Base-by-base conservation (phyloP, 179 eudicot species). In the Nepenthes alata region DNA sequence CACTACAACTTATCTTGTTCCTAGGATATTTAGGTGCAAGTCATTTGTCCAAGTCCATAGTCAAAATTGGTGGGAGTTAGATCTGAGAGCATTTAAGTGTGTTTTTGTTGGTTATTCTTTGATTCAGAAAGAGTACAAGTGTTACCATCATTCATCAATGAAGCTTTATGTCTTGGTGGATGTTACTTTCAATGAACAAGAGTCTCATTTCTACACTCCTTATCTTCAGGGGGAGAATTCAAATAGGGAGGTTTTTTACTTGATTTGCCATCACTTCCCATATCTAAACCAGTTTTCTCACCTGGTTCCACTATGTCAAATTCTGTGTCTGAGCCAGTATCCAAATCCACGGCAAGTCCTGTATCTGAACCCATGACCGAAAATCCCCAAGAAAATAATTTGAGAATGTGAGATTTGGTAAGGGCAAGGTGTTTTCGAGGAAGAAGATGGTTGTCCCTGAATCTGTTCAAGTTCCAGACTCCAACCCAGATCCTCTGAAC, bases 221-320 rank as follows among this genome's bases (percentile, higher is more conserved):
- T 59, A 59, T 59, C 62, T 38, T 59, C 50, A 41, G 34, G 60
- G 44, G 60, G 44, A 57, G 60, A 38, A 3, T 12, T 57, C 60
- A 10, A 35, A 6, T 11, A 34, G 25, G 16, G 62, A 3, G 15
- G 36, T 7, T 7, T 13, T 14, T 45, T 59, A 12, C 62, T 59
- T 14, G 34, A 38, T 41, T 25, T 59, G 2, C 9, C 48, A 39
- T 15, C 51, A 41, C 5, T 41, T 41, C 45, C 8, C 8, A 7
- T 41, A 7, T 41, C 45, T 41, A 41, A 41, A 4, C 45, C 45
- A 4, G 8, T 7, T 4, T 7, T 2, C 45, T 4, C 5, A 41
- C 5, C 45, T 41, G 0, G 6, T 41, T 7, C 45, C 45, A 41
- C 5, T 25, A 1, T 25, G 25, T 25, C 25, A 25, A 25, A 25